Base-by-base conservation (phyloP, 805 yeast species). In the Pichia californica region DNA sequence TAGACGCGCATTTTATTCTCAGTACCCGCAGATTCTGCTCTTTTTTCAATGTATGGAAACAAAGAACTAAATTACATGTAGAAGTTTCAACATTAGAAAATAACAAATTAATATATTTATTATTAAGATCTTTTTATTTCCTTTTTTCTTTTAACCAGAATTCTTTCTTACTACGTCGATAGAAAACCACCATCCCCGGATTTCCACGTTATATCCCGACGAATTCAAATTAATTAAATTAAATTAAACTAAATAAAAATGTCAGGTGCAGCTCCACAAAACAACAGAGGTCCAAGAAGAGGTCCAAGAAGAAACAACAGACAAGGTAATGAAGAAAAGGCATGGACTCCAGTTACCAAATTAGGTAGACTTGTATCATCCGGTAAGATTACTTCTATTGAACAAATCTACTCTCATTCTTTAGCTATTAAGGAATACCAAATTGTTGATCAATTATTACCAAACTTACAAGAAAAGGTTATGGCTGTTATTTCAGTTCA, bases 401-500 rank as follows among this genome's bases (percentile, higher is more conserved):
- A 93, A 80, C 96, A 93, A 80, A 87, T 93, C 79, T 93, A 88
- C 93, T 79, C 91, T 70, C 97, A 93, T 89, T 83, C 99, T 67
- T 81, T 93, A 67, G 98, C 99, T 70, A 93, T 93, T 74, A 93
- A 93, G 89, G 99, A 93, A 80, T 89, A 75, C 86, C 98, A 93
- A 81, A 86, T 93, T 80, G 85, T 93, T 66, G 99, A 93, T 80
- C 81, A 81, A 68, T 79, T 93, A 73, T 80, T 93, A 67, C 99
- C 99, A 71, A 83, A 76, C 68, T 83, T 93, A 70, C 82, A 84
- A 76, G 99, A 93, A 73, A 96, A 91, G 79, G 97, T 93, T 69
- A 93, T 93, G 99, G 91, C 91, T 88, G 93, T 93, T 80, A 83
- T 91, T 80, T 95, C 99, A 61, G 99, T 93, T 64, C 99, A 93